Conservation (phyloP, 140 eudicot species). For the Artemisia princeps region DNA sequence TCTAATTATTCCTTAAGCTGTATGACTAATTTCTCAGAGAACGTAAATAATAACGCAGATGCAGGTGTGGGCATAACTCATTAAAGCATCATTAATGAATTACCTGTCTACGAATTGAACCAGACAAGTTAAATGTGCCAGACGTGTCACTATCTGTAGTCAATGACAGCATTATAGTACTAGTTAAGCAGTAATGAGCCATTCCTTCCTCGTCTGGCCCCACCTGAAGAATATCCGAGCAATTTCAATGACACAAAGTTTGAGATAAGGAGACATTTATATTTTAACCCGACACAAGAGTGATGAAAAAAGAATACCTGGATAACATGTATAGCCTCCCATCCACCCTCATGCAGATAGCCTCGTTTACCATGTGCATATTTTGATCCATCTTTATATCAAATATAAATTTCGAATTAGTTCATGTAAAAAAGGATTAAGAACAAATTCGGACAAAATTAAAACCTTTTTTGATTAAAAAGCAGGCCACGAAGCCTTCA, state of each 20-base stretch:
- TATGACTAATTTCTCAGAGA: not conserved
- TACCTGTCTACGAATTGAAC: slow-evolving; percentile 99
- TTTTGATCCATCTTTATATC: slow-evolving; percentile 69
- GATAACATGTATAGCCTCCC: slow-evolving; percentile 99
- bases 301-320: slow-evolving; percentile 39
- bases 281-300: not conserved
- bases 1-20: not conserved
- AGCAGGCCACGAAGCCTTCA: slow-evolving; percentile 88
- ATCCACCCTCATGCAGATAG: slow-evolving; percentile 79
- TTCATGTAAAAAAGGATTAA: not conserved
- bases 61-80: not conserved
- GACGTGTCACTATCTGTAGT: slow-evolving; percentile 72
- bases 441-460: not conserved
- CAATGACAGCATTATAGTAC: slow-evolving; percentile 88
- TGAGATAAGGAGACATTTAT: slow-evolving; percentile 5
- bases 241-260: not conserved
- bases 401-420: slow-evolving; percentile 18
- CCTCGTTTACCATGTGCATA: slow-evolving; percentile 90
- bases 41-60: not conserved
- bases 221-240: slow-evolving; percentile 43
- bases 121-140: slow-evolving; percentile 84
- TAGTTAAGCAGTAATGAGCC: slow-evolving; percentile 78
- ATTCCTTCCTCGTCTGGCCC: slow-evolving; percentile 76
- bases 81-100: not conserved
- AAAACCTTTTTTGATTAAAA: slow-evolving; percentile 82